phyloP scores from a whole-genome alignment of 1,284 basidiomycete genomes.

The Microbotryum silenes-acaulis region DNA sequence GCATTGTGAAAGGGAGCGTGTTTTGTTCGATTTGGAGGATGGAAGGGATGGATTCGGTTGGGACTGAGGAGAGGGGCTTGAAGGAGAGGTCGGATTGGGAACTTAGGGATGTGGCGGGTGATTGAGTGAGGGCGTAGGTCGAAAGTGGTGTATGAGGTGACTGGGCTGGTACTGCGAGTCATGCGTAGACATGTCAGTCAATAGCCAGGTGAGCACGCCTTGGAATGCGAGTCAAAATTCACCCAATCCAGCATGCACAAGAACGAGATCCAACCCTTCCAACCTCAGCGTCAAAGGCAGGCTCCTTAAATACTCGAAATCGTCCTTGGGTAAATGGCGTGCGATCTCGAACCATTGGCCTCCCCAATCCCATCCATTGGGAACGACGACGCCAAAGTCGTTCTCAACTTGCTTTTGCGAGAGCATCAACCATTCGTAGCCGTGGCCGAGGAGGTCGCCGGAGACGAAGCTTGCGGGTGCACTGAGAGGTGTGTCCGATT shows the following conservation, averaged over 20 bases:
- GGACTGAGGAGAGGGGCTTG: slow-evolving; percentile 3
- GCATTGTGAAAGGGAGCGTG: slow-evolving; percentile 32
- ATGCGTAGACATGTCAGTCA: neutral
- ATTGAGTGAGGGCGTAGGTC: neutral
- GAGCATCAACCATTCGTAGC: slow-evolving; percentile 22
- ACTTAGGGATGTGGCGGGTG: neutral
- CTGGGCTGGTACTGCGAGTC: neutral
- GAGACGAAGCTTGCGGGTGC: neutral
- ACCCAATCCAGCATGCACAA: slow-evolving; percentile 70
- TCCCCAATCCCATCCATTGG: slow-evolving; percentile 58
- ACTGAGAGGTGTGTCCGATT: neutral
- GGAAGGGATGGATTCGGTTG: neutral
- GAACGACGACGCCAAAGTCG: slow-evolving; percentile 30
- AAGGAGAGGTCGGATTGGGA: slow-evolving; percentile 13
- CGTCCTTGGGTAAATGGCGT: slow-evolving; percentile 50
- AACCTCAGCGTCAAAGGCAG: slow-evolving; percentile 67
- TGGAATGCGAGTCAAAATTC: neutral
- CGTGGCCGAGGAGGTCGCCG: slow-evolving; percentile 17
- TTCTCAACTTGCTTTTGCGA: slow-evolving; percentile 8
- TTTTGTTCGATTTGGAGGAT: slow-evolving; percentile 25
- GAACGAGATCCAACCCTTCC: slow-evolving; percentile 64
- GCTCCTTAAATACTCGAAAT: slow-evolving; percentile 60
- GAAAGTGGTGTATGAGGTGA: neutral
- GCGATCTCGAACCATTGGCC: slow-evolving; percentile 69
- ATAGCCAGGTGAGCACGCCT: neutral